Percentiles rank a stretch among this genome's conserved stretches.
Evolutionary conservation across 176 grass and related monocot genomes (phyloP).

Genomic region (Triticum timopheevii): DNA sequence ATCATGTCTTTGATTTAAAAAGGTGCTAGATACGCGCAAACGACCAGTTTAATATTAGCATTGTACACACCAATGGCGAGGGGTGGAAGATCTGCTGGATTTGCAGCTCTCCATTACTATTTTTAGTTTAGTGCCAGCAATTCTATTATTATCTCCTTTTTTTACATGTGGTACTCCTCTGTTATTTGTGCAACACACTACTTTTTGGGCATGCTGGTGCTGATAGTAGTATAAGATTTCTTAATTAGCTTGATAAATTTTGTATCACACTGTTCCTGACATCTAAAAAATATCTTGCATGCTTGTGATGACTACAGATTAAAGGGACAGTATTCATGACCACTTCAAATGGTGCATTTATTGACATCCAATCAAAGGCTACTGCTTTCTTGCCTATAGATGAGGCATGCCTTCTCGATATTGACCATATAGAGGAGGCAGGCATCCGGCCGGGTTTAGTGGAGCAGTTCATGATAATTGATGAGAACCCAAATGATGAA

Average conservation of each 20-base stretch:
- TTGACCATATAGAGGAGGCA: conserved; percentile 66
- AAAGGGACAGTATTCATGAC: conserved; percentile 86
- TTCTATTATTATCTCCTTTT: background rate
- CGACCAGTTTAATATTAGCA: background rate
- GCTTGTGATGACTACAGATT: conserved; percentile 56
- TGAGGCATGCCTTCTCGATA: conserved; percentile 74
- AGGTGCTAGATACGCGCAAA: background rate
- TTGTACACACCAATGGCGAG: too few species aligned
- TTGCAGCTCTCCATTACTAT: background rate
- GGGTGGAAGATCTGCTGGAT: background rate
- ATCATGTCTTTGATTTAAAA: background rate
- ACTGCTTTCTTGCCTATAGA: conserved; percentile 81
- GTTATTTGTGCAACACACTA: background rate
- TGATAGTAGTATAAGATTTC: background rate
- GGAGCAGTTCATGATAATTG: conserved; percentile 84
- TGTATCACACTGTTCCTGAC: background rate
- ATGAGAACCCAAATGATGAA: conserved; percentile 65
- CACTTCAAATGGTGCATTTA: conserved; percentile 58
- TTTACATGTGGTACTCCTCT: background rate
- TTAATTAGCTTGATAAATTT: background rate
- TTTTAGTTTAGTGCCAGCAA: background rate
- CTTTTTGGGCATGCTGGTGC: background rate
- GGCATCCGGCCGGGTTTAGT: conserved; percentile 78
- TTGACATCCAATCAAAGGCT: conserved; percentile 81
- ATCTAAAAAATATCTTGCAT: conserved; percentile 19